phyloP scores from a whole-genome alignment of 768 basidiomycete species.

The Gloeopeniophorella convolvens region DNA sequence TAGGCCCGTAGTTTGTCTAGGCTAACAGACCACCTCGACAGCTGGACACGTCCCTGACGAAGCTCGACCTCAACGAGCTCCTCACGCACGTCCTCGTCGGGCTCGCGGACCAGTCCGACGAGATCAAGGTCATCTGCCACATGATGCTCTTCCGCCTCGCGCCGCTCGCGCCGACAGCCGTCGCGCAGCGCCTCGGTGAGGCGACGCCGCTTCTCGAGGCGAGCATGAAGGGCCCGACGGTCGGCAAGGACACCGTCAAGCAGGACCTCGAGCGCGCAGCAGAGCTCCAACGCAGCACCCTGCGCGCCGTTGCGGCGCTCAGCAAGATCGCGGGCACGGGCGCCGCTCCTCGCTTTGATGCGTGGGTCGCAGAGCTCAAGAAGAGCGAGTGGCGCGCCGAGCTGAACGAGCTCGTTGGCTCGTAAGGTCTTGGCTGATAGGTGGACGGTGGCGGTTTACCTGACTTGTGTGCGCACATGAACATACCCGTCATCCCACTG shows the following conservation, averaged over 20 bases:
- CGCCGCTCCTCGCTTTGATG: slow-evolving; percentile 68
- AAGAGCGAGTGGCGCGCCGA: slow-evolving; percentile 65
- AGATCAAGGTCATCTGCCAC: slow-evolving; percentile 94
- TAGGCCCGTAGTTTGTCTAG: neutral
- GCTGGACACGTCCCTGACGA: slow-evolving; percentile 88
- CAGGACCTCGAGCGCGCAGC: slow-evolving; percentile 83
- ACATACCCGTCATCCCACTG: no score
- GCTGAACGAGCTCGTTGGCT: slow-evolving; percentile 50
- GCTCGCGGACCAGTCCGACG: slow-evolving; percentile 84
- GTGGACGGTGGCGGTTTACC: no score
- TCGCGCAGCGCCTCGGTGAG: slow-evolving; percentile 78
- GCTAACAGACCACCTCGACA: slow-evolving; percentile 25
- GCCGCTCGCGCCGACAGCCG: slow-evolving; percentile 76
- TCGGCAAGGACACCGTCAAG: slow-evolving; percentile 95
- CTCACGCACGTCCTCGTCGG: slow-evolving; percentile 75
- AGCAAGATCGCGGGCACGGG: slow-evolving; percentile 65
- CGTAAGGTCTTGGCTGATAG: no score
- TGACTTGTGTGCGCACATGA: no score
- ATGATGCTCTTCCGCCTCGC: slow-evolving; percentile 92
- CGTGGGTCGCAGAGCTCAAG: slow-evolving; percentile 67
- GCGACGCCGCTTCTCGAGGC: slow-evolving; percentile 78
- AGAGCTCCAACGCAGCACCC: slow-evolving; percentile 85
- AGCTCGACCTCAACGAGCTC: slow-evolving; percentile 84
- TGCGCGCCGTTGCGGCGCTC: slow-evolving; percentile 82
- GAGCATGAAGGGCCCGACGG: slow-evolving; percentile 82